These are phyloP conservation scores for Polytrichum formosum DNA, from an alignment of 225 moss, liverwort and hornwort species.

Conservation along the genomic window DNA sequence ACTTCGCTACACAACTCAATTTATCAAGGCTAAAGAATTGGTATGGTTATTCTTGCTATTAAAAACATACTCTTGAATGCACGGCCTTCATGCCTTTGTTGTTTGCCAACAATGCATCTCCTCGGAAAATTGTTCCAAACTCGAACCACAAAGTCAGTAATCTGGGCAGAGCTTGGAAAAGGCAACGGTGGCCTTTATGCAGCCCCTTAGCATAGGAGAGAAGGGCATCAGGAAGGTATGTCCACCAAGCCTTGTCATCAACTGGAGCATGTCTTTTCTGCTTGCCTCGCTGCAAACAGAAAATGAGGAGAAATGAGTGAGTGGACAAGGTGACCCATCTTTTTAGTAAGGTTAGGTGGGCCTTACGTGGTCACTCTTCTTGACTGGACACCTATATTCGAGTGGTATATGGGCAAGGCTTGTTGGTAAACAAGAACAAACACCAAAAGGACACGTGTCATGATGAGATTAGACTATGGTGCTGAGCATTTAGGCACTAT, in stretches of 20 bases:
- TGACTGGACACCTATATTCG: too few relatives aligned
- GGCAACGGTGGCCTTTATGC: slow-evolving; percentile 87
- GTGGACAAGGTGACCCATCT: too few relatives aligned
- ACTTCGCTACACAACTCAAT: neutral
- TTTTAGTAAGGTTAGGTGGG: too few relatives aligned
- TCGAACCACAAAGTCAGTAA: slow-evolving; percentile 98
- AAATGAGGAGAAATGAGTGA: neutral
- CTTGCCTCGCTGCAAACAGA: slow-evolving; percentile 44
- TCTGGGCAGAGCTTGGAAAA: slow-evolving; percentile 97
- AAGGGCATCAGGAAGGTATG: slow-evolving; percentile 82
- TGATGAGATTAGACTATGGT: too few relatives aligned
- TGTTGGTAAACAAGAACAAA: too few relatives aligned
- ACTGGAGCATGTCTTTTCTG: slow-evolving; percentile 70
- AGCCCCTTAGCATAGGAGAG: slow-evolving; percentile 96
- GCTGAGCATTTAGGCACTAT: too few relatives aligned
- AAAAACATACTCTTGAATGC: slow-evolving; percentile 57
- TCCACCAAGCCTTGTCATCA: slow-evolving; percentile 92
- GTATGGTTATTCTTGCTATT: too few relatives aligned
- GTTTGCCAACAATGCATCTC: slow-evolving; percentile 60
- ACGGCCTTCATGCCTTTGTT: slow-evolving; percentile 67
- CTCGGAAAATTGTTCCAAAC: slow-evolving; percentile 80
- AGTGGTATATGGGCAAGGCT: too few relatives aligned
- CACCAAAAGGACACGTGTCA: too few relatives aligned
- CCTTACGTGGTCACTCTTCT: too few relatives aligned
- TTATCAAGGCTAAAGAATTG: too few relatives aligned